phyloP scores from a whole-genome alignment of 176 grass and related monocot genomes.

The Aegilops speltoides region DNA sequence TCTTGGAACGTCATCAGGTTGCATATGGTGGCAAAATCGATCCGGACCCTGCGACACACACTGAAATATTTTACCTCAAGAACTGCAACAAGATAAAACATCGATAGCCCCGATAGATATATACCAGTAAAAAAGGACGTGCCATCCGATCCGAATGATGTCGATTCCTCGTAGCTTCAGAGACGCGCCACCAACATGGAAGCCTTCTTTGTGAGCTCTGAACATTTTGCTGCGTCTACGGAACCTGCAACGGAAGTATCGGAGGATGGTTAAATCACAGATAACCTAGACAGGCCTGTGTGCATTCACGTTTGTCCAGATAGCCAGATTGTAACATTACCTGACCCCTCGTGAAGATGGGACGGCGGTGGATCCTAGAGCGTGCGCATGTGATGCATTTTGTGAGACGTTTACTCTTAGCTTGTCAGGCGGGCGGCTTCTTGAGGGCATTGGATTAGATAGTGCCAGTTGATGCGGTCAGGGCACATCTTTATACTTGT shows the following conservation, averaged over 20 bases:
- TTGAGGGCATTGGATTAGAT: too few relatives aligned
- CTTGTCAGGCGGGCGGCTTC: too few relatives aligned
- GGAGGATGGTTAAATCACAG: not conserved
- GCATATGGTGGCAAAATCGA: constrained; percentile 67
- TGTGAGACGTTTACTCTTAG: too few relatives aligned
- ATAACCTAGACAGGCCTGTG: constrained; percentile 97
- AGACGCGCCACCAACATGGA: constrained; percentile 92
- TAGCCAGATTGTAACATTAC: constrained; percentile 63
- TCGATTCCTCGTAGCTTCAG: constrained; percentile 55
- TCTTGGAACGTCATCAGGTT: constrained; percentile 86
- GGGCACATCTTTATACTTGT: too few relatives aligned
- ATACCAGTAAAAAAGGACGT: not conserved
- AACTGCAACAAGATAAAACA: too few relatives aligned
- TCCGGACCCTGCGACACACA: constrained; percentile 48
- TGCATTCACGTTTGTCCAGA: constrained; percentile 64
- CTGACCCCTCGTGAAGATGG: constrained; percentile 33
- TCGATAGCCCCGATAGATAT: too few relatives aligned
- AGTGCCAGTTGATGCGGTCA: too few relatives aligned
- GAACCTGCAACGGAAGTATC: constrained; percentile 58
- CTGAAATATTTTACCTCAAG: not conserved
- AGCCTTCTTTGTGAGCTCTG: constrained; percentile 87
- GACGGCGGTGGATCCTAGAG: too few relatives aligned
- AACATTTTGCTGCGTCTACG: constrained; percentile 60
- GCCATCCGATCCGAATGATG: not conserved
- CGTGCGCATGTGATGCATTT: too few relatives aligned